Conservation (phyloP, 257 asterid species). For the Fraxinus quadrangulata region DNA sequence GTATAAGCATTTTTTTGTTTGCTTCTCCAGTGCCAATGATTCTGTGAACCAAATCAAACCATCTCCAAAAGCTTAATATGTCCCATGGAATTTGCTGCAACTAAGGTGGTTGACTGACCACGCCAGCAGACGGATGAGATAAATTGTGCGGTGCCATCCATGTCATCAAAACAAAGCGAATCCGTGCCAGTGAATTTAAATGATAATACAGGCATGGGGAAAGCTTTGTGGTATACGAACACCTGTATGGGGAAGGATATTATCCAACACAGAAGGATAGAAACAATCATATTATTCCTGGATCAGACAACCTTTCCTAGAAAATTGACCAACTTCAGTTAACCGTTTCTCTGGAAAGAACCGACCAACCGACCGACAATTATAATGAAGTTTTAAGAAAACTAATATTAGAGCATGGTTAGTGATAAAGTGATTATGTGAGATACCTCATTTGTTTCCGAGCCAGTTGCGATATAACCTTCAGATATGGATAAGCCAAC, state of each 20-base stretch:
- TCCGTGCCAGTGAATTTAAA: slow-evolving; percentile 67
- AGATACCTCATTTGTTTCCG: slow-evolving; percentile 93
- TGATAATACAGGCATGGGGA: slow-evolving; percentile 84
- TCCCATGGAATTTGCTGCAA: slow-evolving; percentile 96
- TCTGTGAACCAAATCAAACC: slow-evolving; percentile 48
- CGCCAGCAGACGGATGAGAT: slow-evolving; percentile 97
- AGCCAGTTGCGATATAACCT: slow-evolving; percentile 95
- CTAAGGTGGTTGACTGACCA: slow-evolving; percentile 78
- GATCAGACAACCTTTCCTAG: not conserved
- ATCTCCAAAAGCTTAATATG: slow-evolving; percentile 88
- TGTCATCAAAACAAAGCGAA: slow-evolving; percentile 69
- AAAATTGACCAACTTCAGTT: not conserved
- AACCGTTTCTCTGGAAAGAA: not conserved
- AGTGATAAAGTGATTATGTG: slow-evolving; percentile 2
- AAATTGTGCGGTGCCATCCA: slow-evolving; percentile 75
- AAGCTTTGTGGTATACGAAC: slow-evolving; percentile 81
- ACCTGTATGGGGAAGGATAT: slow-evolving; percentile 47
- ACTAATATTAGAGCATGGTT: not conserved
- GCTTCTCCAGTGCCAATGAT: not conserved
- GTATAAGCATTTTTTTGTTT: not conserved
- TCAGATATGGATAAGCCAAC: slow-evolving; percentile 95
- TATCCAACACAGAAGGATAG: not conserved
- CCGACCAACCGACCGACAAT: not conserved
- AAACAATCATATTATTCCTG: not conserved
- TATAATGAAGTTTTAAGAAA: not conserved